These are phyloP conservation scores for Pneumocystis sp. DNA, from an alignment of 1,139 yeast species.

Conservation along the genomic window DNA sequence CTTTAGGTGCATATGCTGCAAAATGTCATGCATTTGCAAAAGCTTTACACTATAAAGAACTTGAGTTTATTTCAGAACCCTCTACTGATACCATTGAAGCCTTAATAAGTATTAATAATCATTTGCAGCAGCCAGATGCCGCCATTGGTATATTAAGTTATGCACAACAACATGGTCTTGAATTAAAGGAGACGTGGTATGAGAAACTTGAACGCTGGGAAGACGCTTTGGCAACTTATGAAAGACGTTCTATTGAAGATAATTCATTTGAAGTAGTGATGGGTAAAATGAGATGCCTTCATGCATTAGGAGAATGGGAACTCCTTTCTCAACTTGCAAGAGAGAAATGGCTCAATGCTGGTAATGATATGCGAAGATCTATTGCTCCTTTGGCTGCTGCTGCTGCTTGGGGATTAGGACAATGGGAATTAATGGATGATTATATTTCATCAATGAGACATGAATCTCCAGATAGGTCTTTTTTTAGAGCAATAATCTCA, in stretches of 20 bases:
- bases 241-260: conserved; percentile 37
- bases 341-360: conserved; percentile 65
- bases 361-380: conserved; percentile 60
- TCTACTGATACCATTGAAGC: conserved; percentile 86
- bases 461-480: conserved; percentile 88
- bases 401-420: conserved; percentile 97
- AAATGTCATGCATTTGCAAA: conserved; percentile 96
- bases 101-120: conserved; percentile 80
- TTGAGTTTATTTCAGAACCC: conserved; percentile 88
- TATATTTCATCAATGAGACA: conserved; percentile 79
- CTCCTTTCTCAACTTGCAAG: conserved; percentile 73
- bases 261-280: conserved; percentile 57
- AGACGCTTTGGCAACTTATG: conserved; percentile 84
- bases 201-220: conserved; percentile 97
- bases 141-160: conserved; percentile 93
- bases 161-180: conserved; percentile 84
- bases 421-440: conserved; percentile 92
- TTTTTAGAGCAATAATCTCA: conserved; percentile 77
- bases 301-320: conserved; percentile 98
- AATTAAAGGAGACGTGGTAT: conserved; percentile 92
- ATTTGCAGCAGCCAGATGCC: conserved; percentile 90
- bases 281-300: conserved; percentile 97
- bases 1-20: conserved; percentile 85
- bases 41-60: conserved; percentile 87
- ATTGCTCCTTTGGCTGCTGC: conserved; percentile 98